These are phyloP conservation scores for Marchantia paleacea DNA, from an alignment of 225 moss, liverwort and hornwort genomes.

Conservation along the genomic window DNA sequence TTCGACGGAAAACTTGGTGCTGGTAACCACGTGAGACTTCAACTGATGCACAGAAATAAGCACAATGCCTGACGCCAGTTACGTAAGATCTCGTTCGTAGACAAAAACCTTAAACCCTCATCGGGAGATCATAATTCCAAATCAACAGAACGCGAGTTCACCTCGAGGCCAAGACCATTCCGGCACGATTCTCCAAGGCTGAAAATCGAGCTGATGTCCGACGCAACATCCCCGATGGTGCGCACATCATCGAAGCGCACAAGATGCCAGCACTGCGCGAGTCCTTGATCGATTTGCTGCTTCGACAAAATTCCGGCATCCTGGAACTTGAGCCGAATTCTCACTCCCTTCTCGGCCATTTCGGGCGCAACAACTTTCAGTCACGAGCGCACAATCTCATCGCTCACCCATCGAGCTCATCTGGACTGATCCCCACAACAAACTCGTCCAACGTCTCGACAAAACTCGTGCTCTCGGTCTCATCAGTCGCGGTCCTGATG, in stretches of 20 bases:
- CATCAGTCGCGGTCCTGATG: too few relatives aligned
- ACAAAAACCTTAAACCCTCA: neutral
- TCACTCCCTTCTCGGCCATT: slow-evolving; percentile 33
- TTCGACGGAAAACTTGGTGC: neutral
- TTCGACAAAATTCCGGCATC: slow-evolving; percentile 33
- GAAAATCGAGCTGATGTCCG: slow-evolving; percentile 29
- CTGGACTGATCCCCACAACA: neutral
- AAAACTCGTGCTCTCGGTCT: neutral
- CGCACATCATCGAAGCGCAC: slow-evolving; percentile 31
- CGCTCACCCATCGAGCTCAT: neutral
- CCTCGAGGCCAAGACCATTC: slow-evolving; percentile 35
- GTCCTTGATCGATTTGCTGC: slow-evolving; percentile 40
- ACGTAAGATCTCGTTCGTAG: too few relatives aligned
- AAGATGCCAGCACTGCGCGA: slow-evolving; percentile 45
- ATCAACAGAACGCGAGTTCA: neutral
- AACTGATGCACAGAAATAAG: neutral
- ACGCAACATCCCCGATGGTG: slow-evolving; percentile 32
- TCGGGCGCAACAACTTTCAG: neutral
- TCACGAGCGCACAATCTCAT: neutral
- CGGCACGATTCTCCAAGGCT: slow-evolving; percentile 33
- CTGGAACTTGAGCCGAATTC: slow-evolving; percentile 45
- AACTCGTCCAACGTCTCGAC: neutral
- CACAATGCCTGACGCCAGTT: neutral
- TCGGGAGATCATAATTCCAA: neutral
- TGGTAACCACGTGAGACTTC: neutral